Evolutionary conservation across 139 green algal species (phyloP), one percentile per base, ranked within the genome.

Genomic region (Chlamydomonas asymmetrica): DNA sequence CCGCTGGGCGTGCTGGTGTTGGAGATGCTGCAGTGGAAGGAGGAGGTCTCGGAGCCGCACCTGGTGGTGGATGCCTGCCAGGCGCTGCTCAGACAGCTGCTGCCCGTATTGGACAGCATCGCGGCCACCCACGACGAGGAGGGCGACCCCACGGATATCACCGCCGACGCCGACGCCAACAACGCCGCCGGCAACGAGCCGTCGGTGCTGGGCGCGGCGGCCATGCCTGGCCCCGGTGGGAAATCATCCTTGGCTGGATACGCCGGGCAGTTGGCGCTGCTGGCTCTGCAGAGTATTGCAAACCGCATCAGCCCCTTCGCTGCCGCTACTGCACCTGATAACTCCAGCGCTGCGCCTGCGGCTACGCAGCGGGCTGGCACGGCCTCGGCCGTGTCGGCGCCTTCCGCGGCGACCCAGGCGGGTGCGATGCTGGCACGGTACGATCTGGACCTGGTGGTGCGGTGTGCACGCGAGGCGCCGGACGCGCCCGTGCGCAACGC

Each of bases 21-120:
- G 70, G 89, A 92, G 84, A 41, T 94, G 66, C 77, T 93, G 71
- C 86, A 91, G 63, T 92, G 88, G 89, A 88, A 88, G 65, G 45
- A 50, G 8, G 52, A 70, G 39, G 76, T 88, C 2, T 0, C 27
- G n/a, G 35, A 59, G 4, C 23, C 35, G 16, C 54, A 64, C 39
- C 56, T 79, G 45, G 62, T 90, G 43, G 60, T 91, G 37, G 40
- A 35, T 3, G 75, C 83, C 18, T 43, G 74, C 25, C 79, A 88
- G 72, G 34, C 66, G 16, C 43, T 83, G 50, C 69, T 89, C 16
- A 32, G 18, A 0, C 37, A 35, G 32, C 66, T 87, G 72, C 41
- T 83, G 39, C 73, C 63, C 2, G 22, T 64, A 5, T 66, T 90
- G 63, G 73, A 60, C 32, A 66, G 71, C 23, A 79, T 87, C 5